These are phyloP conservation scores for Kernera saxatilis DNA, from an alignment of 345 rosid genomes.

Conservation along the genomic window DNA sequence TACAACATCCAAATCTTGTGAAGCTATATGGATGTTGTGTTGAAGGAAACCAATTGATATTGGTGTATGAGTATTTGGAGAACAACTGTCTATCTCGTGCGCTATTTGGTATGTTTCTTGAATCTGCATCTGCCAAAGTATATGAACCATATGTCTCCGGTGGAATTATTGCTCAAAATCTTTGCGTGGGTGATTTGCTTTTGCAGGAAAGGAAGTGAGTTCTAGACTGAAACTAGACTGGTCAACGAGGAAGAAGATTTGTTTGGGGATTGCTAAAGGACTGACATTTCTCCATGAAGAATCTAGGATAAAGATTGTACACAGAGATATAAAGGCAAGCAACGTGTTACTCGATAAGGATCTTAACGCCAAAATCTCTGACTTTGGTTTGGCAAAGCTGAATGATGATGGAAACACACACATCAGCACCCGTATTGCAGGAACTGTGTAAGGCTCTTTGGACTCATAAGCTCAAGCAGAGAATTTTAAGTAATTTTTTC, in stretches of 20 bases:
- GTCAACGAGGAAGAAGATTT: constrained; percentile 66
- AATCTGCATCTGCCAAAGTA: not conserved
- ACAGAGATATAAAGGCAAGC: constrained; percentile 90
- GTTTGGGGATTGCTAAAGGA: constrained; percentile 72
- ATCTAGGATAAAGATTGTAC: constrained; percentile 78
- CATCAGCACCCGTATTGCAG: constrained; percentile 83
- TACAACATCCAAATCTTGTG: constrained; percentile 80
- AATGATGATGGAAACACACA: constrained; percentile 77
- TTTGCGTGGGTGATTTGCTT: not conserved
- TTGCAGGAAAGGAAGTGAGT: constrained; percentile 46
- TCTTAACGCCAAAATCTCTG: constrained; percentile 81
- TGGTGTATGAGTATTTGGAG: constrained; percentile 72
- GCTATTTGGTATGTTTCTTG: constrained; percentile 46
- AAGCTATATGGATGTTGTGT: constrained; percentile 70
- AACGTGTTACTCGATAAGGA: constrained; percentile 83
- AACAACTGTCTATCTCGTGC: constrained; percentile 66
- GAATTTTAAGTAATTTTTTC: not conserved
- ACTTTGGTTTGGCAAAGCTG: constrained; percentile 88
- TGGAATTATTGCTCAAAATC: not conserved
- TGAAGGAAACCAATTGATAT: constrained; percentile 63
- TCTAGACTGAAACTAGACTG: constrained; percentile 56
- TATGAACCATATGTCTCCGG: not conserved
- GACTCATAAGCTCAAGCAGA: not conserved
- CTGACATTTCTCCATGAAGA: constrained; percentile 81
- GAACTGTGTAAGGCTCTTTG: constrained; percentile 62